Percentiles rank a stretch among this genome's conserved stretches.
Conservation (phyloP, 768 basidiomycete species). For the Xerocomus brunneocitrinus region DNA sequence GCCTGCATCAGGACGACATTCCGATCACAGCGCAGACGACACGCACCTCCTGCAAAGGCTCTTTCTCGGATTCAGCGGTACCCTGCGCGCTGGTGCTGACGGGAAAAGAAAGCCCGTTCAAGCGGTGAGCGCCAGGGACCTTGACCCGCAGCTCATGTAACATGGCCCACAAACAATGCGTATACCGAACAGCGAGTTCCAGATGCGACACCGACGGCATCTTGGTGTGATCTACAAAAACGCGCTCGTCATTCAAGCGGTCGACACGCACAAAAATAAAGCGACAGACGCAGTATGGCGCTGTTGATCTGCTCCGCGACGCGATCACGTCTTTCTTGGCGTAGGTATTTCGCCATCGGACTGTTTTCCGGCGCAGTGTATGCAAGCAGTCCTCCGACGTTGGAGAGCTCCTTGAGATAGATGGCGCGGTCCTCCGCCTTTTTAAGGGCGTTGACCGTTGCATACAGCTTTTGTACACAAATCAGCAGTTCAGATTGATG, state of each 20-base stretch:
- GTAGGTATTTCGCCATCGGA: constrained; percentile 69
- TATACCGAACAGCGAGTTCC: constrained; percentile 64
- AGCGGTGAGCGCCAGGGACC: constrained; percentile 36
- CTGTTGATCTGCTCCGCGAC: constrained; percentile 86
- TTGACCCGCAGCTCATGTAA: constrained; percentile 49
- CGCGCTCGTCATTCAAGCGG: constrained; percentile 1
- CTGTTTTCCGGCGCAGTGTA: constrained; percentile 79
- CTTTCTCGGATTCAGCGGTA: constrained; percentile 30
- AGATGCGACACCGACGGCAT: constrained; percentile 53
- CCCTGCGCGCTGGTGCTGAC: constrained; percentile 26
- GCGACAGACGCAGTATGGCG: constrained; percentile 72
- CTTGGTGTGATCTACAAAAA: constrained; percentile 44
- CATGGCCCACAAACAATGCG: constrained; percentile 53
- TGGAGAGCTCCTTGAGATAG: constrained; percentile 66
- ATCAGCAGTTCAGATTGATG: constrained; percentile 48
- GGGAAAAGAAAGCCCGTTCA: constrained; percentile 45
- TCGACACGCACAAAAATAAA: background rate
- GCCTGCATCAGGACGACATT: background rate
- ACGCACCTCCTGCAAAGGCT: constrained; percentile 35
- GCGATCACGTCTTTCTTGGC: constrained; percentile 69
- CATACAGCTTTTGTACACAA: constrained; percentile 64
- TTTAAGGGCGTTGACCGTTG: constrained; percentile 52
- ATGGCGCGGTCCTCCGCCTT: constrained; percentile 51
- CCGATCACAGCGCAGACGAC: background rate
- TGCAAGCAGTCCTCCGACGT: constrained; percentile 77